Evolutionary conservation across 179 eudicot species (phyloP).

Genomic region (Pouteria campechiana): DNA sequence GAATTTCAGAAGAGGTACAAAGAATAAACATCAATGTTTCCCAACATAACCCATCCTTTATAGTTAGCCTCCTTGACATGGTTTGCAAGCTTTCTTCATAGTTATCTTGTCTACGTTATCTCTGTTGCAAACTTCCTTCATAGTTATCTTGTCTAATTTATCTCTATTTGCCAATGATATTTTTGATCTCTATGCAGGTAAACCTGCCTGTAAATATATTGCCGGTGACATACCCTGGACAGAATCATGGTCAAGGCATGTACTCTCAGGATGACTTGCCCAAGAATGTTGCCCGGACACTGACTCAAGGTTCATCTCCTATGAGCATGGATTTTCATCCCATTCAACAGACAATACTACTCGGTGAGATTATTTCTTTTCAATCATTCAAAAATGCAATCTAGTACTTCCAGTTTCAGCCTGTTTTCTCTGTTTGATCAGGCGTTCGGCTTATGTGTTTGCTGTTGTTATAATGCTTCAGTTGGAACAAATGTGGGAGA

Average conservation of each 20-base stretch:
- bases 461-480: constrained; percentile 15
- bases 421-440: not conserved
- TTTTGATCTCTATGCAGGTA: constrained; percentile 29
- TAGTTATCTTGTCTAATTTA: not conserved
- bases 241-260: constrained; percentile 49
- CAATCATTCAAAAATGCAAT: not conserved
- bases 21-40: not conserved
- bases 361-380: constrained; percentile 29
- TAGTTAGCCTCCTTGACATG: too few relatives aligned
- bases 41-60: too few relatives aligned
- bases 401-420: not conserved
- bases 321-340: constrained; percentile 98
- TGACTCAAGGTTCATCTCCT: constrained; percentile 76
- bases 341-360: constrained; percentile 52
- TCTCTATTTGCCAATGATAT: not conserved
- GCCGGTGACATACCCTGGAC: constrained; percentile 66
- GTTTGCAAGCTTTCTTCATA: not conserved
- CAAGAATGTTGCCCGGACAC: constrained; percentile 53
- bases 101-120: not conserved
- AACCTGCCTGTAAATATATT: constrained; percentile 61
- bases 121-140: not conserved
- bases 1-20: constrained; percentile 67
- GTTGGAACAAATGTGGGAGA: constrained; percentile 93
- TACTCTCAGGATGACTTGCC: constrained; percentile 64
- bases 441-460: not conserved